Percentiles rank a stretch among this genome's conserved stretches.
phyloP scores from a whole-genome alignment of 2,329 filamentous ascomycete genomes.

The Sphaerulina vaccinii region DNA sequence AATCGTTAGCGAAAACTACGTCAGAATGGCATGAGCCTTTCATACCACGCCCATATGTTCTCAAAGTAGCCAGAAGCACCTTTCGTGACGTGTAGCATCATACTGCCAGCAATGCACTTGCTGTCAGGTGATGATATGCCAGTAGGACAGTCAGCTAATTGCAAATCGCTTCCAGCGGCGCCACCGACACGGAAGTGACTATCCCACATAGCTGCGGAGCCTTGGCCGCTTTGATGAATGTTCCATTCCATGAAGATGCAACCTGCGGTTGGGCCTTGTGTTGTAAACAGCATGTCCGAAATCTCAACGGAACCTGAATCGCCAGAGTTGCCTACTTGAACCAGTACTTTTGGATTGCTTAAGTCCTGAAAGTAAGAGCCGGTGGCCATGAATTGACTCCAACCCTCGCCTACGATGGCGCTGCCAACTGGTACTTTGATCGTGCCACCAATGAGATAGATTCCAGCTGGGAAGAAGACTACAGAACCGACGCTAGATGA shows the following conservation, averaged over 20 bases:
- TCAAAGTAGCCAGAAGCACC: slow-evolving; percentile 69
- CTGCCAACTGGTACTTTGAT: slow-evolving; percentile 62
- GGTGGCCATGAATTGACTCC: slow-evolving; percentile 56
- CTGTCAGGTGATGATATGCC: no score
- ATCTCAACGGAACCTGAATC: slow-evolving; percentile 67
- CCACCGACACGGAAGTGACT: slow-evolving; percentile 54
- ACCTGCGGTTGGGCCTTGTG: slow-evolving; percentile 63
- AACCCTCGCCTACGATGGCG: slow-evolving; percentile 61
- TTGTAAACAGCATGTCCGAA: slow-evolving; percentile 70
- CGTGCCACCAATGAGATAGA: slow-evolving; percentile 66
- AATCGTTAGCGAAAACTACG: no score
- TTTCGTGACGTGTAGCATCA: slow-evolving; percentile 46
- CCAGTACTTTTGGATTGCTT: slow-evolving; percentile 60
- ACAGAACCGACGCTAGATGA: no score
- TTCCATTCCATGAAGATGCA: slow-evolving; percentile 74
- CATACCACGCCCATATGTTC: slow-evolving; percentile 92
- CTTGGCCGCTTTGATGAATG: slow-evolving; percentile 39
- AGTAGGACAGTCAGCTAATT: slow-evolving; percentile 43
- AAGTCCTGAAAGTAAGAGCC: slow-evolving; percentile 59
- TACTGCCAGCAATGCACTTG: slow-evolving; percentile 34
- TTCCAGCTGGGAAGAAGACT: no score
- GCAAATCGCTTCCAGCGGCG: slow-evolving; percentile 50
- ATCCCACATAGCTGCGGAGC: slow-evolving; percentile 55
- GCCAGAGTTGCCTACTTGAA: slow-evolving; percentile 65
- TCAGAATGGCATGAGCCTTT: no score